Conservation (phyloP, 1,284 basidiomycete species). For the Cutaneotrichosporon arboriforme region DNA sequence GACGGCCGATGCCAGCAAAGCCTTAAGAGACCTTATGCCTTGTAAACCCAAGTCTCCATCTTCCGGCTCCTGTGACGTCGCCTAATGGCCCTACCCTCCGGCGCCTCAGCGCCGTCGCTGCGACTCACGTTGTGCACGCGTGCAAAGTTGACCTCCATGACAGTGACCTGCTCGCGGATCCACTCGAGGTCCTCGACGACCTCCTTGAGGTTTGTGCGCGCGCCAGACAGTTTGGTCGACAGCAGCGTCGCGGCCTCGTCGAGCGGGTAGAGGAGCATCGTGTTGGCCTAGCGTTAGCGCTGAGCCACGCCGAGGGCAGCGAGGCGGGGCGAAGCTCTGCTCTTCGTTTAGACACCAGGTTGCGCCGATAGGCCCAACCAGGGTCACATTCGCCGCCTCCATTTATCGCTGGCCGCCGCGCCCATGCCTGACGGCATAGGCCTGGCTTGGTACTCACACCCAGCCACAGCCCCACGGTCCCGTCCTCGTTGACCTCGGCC, state of each 20-base stretch:
- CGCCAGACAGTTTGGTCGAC: conserved; percentile 67
- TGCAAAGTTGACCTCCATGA: conserved; percentile 98
- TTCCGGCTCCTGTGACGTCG: too few relatives aligned
- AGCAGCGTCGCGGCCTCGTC: conserved; percentile 73
- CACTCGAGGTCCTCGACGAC: conserved; percentile 88
- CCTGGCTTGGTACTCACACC: conserved; percentile 60
- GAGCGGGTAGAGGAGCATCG: conserved; percentile 93
- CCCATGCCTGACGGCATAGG: neutral
- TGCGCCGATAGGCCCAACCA: too few relatives aligned
- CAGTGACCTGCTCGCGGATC: conserved; percentile 83
- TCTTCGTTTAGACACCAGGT: too few relatives aligned
- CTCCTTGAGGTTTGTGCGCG: conserved; percentile 63
- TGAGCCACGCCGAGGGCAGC: too few relatives aligned
- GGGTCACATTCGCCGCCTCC: too few relatives aligned
- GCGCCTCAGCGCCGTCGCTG: too few relatives aligned
- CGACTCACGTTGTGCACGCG: conserved; percentile 77
- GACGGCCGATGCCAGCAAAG: too few relatives aligned
- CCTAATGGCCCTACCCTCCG: too few relatives aligned
- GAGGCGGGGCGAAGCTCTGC: too few relatives aligned
- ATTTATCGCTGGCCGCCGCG: too few relatives aligned
- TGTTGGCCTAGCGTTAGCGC: conserved; percentile 69
- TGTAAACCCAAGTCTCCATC: too few relatives aligned
- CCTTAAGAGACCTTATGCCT: too few relatives aligned
- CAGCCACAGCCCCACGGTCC: conserved; percentile 90
- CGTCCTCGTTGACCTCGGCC: conserved; percentile 77